phyloP scores from a whole-genome alignment of 805 yeast genomes.

The Metschnikowia colocasiae region DNA sequence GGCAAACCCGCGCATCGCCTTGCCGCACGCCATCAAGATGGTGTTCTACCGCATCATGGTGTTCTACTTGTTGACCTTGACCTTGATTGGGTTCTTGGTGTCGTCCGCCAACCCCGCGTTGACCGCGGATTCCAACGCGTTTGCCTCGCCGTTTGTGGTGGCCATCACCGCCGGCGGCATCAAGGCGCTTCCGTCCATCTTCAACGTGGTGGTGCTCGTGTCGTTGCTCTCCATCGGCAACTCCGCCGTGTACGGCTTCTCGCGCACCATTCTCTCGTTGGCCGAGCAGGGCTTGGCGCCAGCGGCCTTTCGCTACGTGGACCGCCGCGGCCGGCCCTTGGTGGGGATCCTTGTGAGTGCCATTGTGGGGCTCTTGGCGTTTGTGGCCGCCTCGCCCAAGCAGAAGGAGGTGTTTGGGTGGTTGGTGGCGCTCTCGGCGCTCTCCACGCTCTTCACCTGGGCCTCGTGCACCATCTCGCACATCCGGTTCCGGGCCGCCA shows the following conservation, averaged over 20 bases:
- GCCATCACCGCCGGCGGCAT: slow-evolving; percentile 42
- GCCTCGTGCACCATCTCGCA: slow-evolving; percentile 39
- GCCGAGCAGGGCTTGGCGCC: slow-evolving; percentile 43
- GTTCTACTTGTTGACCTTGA: slow-evolving; percentile 39
- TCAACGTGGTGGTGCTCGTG: slow-evolving; percentile 41
- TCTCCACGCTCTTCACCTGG: slow-evolving; percentile 44
- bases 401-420: slow-evolving; percentile 36
- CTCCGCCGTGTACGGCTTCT: slow-evolving; percentile 42
- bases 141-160: slow-evolving; percentile 42
- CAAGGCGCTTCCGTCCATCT: slow-evolving; percentile 39
- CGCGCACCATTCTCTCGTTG: slow-evolving; percentile 38
- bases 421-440: slow-evolving; percentile 41
- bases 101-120: slow-evolving; percentile 28
- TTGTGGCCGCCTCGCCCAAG: slow-evolving; percentile 39
- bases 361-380: slow-evolving; percentile 35
- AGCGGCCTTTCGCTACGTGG: slow-evolving; percentile 31
- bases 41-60: slow-evolving; percentile 41
- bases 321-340: slow-evolving; percentile 39
- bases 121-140: slow-evolving; percentile 25
- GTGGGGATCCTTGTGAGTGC: slow-evolving; percentile 34
- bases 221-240: slow-evolving; percentile 41
- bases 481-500: slow-evolving; percentile 38
- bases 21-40: slow-evolving; percentile 42
- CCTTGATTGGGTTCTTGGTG: slow-evolving; percentile 39
- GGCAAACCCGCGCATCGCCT: slow-evolving; percentile 35